phyloP scores from a whole-genome alignment of 164 flowering plant species.

The Magnolia officinalis region DNA sequence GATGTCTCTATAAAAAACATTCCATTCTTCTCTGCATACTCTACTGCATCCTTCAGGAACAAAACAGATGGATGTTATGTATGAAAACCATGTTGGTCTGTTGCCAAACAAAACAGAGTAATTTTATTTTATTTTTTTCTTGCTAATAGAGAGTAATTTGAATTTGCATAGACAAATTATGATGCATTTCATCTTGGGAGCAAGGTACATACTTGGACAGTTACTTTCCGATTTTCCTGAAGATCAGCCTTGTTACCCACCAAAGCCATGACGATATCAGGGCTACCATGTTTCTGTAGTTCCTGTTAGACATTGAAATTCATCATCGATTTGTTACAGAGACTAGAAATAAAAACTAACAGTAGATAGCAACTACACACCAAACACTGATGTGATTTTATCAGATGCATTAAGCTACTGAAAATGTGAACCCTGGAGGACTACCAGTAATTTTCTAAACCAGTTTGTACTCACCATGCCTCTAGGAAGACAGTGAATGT shows the following conservation, averaged over 20 bases:
- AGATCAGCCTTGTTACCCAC: constrained; percentile 99
- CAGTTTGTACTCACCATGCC: no score
- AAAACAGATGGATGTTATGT: neutral
- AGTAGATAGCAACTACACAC: neutral
- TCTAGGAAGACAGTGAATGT: no score
- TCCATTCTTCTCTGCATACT: constrained; percentile 92
- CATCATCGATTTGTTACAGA: neutral
- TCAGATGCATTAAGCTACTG: no score
- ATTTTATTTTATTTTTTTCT: no score
- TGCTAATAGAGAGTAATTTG: no score
- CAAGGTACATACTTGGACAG: constrained; percentile 53
- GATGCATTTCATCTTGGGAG: neutral
- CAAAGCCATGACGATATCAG: constrained; percentile 92
- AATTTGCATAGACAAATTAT: neutral
- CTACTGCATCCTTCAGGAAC: constrained; percentile 69
- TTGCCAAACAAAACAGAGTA: neutral
- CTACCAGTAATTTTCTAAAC: no score
- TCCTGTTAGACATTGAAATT: constrained; percentile 43
- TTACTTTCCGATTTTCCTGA: constrained; percentile 75
- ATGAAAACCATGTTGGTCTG: neutral
- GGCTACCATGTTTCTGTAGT: constrained; percentile 93
- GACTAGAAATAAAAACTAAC: neutral
- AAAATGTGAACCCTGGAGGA: no score
- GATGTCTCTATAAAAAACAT: constrained; percentile 99
- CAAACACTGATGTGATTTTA: no score